Base-by-base conservation (phyloP, 345 rosid species). In the Turritis glabra region DNA sequence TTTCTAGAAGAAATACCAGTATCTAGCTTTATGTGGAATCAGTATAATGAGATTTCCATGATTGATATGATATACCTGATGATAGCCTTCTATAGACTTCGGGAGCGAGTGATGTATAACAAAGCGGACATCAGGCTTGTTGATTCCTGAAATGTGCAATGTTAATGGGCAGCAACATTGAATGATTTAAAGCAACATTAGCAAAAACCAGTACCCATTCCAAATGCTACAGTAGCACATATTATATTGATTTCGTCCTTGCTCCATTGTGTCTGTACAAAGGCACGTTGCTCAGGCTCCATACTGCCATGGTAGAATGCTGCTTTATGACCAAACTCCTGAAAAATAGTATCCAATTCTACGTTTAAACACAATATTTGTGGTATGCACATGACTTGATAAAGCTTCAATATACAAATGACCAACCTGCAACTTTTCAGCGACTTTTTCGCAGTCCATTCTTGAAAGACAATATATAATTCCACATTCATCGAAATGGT, bases 91-190 rank as follows among this genome's bases (percentile, higher is more conserved):
- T 72, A 95, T 90, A 33, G 99, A 95, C 79, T 95, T 95, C 41
- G 99, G 99, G 48, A 95, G 93, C 43, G 99, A 95, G 78, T 95
- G 99, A 81, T 95, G 99, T 81, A 95, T 92, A 73, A 95, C 99
- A 85, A 90, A 95, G 76, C 99, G 97, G 26, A 95, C 99, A 78
- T 95, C 99, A 52, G 99, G 99, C 79, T 95, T 95, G 84, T 95
- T 95, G 76, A 95, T 95, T 77, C 99, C 99, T 95, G 82, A 23
- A 82, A 84, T 52, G 59, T 63, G 15, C 57, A 51, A 52, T 50
- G 67, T 82, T 70, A 77, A 29, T 44, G 56, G 40, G 29, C 46
- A 43, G 38, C 56, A 56, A 35, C 37, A 69, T 77, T 74, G 37
- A 21, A 9, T 71, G 27, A 66, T 64, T 54, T 51, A 47, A 80